Base-by-base conservation (phyloP, 192 early-diverging fungal genomes). In the Dissophora globulifera region DNA sequence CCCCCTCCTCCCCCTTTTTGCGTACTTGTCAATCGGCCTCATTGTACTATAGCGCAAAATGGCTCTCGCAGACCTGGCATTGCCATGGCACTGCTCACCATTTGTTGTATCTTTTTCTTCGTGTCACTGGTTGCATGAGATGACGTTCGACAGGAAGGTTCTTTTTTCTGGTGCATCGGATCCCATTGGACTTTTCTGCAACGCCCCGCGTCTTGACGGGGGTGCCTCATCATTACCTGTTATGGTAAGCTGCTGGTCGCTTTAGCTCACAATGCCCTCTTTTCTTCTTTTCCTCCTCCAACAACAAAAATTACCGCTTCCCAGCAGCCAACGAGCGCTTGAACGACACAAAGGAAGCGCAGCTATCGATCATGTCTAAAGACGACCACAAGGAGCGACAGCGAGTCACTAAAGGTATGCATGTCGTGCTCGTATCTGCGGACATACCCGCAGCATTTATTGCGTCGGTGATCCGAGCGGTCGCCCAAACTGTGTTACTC, bases 351-450 rank as follows among this genome's bases (percentile, higher is more conserved):
- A n/a, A n/a, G n/a, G 35, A 38, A 38, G 35, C 65, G 59, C 31
- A 48, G 30, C 50, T 26, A 52, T 52, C 51, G 4, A 33, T 45
- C 50, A 76, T 76, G 72, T 76, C 72, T 32, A 76, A 76, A 51
- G 72, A 76, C 27, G 72, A 76, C 5, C 72, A 76, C 46, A 76
- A 67, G 40, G 72, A 76, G 35, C 72, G 72, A 19, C 72, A 76
- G 63, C 63, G 72, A 22, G 72, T 76, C 19, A 76, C 72, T 19
- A 76, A 76, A 67, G 72, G 72, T 76, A n/a, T n/a, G n/a, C n/a
- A n/a, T n/a, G n/a, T n/a, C n/a, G n/a, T n/a, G n/a, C n/a, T n/a
- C n/a, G n/a, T n/a, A n/a, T n/a, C n/a, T n/a, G n/a, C n/a, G n/a
- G n/a, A n/a, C n/a, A n/a, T n/a, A n/a, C n/a, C n/a, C n/a, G n/a